phyloP scores from a whole-genome alignment of 2,329 filamentous ascomycete genomes.

The Ophioceras dolichostomum region DNA sequence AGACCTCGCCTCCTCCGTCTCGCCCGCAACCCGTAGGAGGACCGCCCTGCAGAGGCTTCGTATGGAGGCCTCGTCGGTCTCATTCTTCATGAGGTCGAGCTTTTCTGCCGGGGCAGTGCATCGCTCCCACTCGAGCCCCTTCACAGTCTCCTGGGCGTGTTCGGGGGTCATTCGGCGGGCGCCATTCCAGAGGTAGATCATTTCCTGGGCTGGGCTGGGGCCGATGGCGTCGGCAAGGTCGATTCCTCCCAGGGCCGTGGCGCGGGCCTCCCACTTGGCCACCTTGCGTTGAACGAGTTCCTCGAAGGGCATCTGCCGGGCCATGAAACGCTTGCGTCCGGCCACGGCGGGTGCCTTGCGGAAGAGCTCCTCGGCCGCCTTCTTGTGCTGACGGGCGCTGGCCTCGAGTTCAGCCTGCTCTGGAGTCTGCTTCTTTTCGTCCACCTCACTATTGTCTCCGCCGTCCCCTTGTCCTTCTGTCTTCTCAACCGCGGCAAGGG shows the following conservation, averaged over 20 bases:
- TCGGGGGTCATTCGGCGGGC: slow-evolving; percentile 62
- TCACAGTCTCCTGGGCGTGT: slow-evolving; percentile 52
- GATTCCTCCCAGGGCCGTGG: slow-evolving; percentile 50
- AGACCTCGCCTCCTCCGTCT: slow-evolving; percentile 50
- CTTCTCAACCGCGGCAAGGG: slow-evolving; percentile 4
- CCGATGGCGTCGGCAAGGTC: slow-evolving; percentile 72
- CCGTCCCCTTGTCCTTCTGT: slow-evolving; percentile 4
- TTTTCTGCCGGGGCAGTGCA: slow-evolving; percentile 34
- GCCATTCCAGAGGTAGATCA: slow-evolving; percentile 91
- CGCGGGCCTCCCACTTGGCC: slow-evolving; percentile 73
- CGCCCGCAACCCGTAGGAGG: slow-evolving; percentile 50
- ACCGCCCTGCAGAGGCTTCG: slow-evolving; percentile 54
- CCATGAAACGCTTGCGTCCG: slow-evolving; percentile 84
- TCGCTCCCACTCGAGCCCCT: slow-evolving; percentile 52
- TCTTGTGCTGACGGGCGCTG: slow-evolving; percentile 43
- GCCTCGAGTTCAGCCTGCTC: slow-evolving; percentile 6
- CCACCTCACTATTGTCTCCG: slow-evolving; percentile 6
- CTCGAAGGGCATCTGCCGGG: slow-evolving; percentile 80
- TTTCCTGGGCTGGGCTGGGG: slow-evolving; percentile 71
- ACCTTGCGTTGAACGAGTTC: slow-evolving; percentile 74
- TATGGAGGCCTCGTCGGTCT: slow-evolving; percentile 50
- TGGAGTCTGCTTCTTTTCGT: slow-evolving; percentile 14
- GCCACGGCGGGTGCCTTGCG: slow-evolving; percentile 59
- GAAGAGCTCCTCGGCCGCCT: slow-evolving; percentile 56
- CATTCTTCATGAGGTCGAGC: slow-evolving; percentile 32